Percentiles rank a stretch among this genome's conserved stretches.
These are phyloP conservation scores for Balansia obtecta DNA, from an alignment of 2,329 filamentous ascomycete genomes.

Conservation along the genomic window DNA sequence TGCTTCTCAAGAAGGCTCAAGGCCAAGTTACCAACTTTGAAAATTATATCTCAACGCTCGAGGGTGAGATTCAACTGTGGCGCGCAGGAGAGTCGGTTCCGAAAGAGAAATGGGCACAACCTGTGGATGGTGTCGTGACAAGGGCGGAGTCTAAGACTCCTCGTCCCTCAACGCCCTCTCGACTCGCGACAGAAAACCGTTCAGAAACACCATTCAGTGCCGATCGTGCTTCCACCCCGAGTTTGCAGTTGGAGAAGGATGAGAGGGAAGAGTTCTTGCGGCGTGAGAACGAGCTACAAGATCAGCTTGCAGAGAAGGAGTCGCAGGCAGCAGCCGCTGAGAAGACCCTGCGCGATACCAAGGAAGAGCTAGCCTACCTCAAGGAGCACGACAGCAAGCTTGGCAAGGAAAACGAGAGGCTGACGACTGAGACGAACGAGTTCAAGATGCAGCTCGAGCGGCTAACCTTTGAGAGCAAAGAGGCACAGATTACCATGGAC, in stretches of 20 bases:
- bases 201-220: conserved; percentile 54
- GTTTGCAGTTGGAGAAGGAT: conserved; percentile 82
- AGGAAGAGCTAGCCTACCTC: conserved; percentile 73
- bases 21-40: conserved; percentile 82
- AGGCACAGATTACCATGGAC: conserved; percentile 95
- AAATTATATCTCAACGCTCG: conserved; percentile 69
- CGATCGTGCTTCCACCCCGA: conserved; percentile 78
- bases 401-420: conserved; percentile 79
- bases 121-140: conserved; percentile 36
- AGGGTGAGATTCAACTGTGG: conserved; percentile 79
- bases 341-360: conserved; percentile 67
- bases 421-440: conserved; percentile 79
- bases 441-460: conserved; percentile 96
- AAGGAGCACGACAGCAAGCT: conserved; percentile 77
- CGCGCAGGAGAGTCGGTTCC: conserved; percentile 79
- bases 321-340: conserved; percentile 67
- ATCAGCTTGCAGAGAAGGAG: conserved; percentile 90
- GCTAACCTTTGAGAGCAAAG: conserved; percentile 89
- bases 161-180: conserved; percentile 40
- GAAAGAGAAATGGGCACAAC: conserved; percentile 73
- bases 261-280: conserved; percentile 92
- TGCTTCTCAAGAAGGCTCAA: conserved; percentile 83
- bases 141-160: conserved; percentile 31
- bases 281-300: conserved; percentile 92
- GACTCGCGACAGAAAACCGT: conserved; percentile 42